Evolutionary conservation across 1,139 yeast species (phyloP).

Genomic region (Geotrichum histeridarum): DNA sequence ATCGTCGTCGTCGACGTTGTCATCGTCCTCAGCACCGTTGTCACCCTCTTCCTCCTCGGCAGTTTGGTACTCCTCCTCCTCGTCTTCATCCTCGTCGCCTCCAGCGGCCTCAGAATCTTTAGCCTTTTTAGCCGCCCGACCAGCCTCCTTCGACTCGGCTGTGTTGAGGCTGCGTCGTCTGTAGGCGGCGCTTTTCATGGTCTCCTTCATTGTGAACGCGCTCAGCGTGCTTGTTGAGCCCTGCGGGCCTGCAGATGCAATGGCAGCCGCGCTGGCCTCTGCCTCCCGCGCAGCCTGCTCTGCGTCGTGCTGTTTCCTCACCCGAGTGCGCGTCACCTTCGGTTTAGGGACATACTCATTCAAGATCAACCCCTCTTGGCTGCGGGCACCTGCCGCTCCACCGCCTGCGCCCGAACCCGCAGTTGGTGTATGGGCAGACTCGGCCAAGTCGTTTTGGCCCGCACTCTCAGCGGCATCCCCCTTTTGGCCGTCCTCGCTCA

Average conservation of each 20-base stretch:
- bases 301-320: slow-evolving; percentile 14
- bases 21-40: not conserved
- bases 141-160: not conserved
- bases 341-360: slow-evolving; percentile 6
- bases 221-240: slow-evolving; percentile 18
- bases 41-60: slow-evolving; percentile 2
- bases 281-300: slow-evolving; percentile 18
- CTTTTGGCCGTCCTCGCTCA: slow-evolving; percentile 27
- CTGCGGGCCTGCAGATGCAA: slow-evolving; percentile 19
- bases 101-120: not conserved
- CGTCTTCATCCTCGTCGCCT: not conserved
- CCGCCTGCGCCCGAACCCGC: not conserved
- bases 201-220: slow-evolving; percentile 19
- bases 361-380: not conserved
- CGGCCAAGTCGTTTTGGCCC: not conserved
- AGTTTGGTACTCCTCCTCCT: slow-evolving; percentile 3
- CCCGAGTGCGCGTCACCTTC: slow-evolving; percentile 14
- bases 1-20: not conserved
- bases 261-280: slow-evolving; percentile 17
- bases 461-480: not conserved
- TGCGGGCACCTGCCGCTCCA: not conserved
- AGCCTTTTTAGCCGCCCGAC: not conserved
- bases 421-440: not conserved
- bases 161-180: not conserved
- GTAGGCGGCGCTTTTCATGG: slow-evolving; percentile 15